Evolutionary conservation across 179 eudicot species (phyloP), one percentile per base, ranked within the genome.

Genomic region (Beta macrorhiza): DNA sequence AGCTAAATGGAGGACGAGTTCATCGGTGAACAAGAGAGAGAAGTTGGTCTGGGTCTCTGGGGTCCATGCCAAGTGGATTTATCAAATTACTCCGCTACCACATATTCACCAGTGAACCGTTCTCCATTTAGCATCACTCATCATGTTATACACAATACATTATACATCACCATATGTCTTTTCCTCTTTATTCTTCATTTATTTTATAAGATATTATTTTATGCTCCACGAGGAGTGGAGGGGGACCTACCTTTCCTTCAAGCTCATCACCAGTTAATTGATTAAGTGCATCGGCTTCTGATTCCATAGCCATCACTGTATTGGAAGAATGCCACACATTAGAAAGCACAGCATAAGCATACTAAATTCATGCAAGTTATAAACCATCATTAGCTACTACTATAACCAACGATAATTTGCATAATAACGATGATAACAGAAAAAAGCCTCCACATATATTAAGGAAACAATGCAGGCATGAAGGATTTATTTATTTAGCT

Each of bases 251-350:
- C 99, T 97, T 90, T 84, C 97, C 97, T 80, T 92, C 98, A 83
- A 97, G 98, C 72, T 97, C 96, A 75, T 94, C 99, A 82, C 86
- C 82, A n/a, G 91, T 87, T 76, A 97, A 86, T 84, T 92, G 95
- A 88, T 87, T 89, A 67, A 94, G 93, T 4, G 97, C 98, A 44
- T 94, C 99, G 44, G 99, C 97, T 87, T 91, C 93, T 74, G 97
- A 91, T 84, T 97, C 99, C 99, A 97, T 92, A 37, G 91, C 93
- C 93, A 92, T 13, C 68, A 97, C 99, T 97, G 85, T 58, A 79
- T 58, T 47, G 65, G 67, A 44, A 65, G 73, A 62, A 53, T 8
- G 47, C 12, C 29, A 79, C 11, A 7, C 61, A 59, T 72, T 61
- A 63, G 59, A 58, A 32, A 72, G 44, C 52, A 52, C 13, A 77